Evolutionary conservation across 2,329 filamentous ascomycete species (phyloP), one percentile per base, ranked within the genome.

Genomic region (Balansia obtecta): DNA sequence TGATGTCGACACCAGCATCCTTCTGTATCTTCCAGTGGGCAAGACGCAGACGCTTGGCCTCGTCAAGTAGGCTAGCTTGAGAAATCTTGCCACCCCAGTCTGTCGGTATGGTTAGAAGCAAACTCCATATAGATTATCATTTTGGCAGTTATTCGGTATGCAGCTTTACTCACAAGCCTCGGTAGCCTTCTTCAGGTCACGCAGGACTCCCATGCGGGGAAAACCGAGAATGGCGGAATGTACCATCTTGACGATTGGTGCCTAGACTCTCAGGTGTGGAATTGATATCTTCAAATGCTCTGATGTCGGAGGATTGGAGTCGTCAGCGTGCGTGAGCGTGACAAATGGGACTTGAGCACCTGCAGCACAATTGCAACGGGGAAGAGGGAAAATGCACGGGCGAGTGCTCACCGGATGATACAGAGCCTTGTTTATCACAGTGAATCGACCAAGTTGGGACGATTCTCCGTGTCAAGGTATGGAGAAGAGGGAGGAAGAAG

Each of bases 11-110:
- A 67, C 93, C 93, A 60, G 93, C 93, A 73, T 94, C 83, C 80
- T 98, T 91, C 80, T 98, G 93, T 75, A 98, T 95, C 77, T 95
- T 89, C 93, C 93, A 98, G 83, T 98, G 93, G 65, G 85, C 89
- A 60, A 90, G 79, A 77, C 93, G 87, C 54, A 98, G 88, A 70
- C 89, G 83, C 87, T 97, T 97, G 71, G 86, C 93, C 83, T 97
- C 93, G 55, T 82, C 79, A 61, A 97, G 79, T 61, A 98, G 88
- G 56, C 95, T 89, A 56, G 86, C 82, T 67, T 90, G 88, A 57
- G 88, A 90, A 71, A 95, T 78, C 80, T 97, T 98, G 71, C 86
- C 91, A 65, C 76, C 85, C 93, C 93, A 98, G 73, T 82, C 75
- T 71, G 49, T 32, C 9, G 43, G 7, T 5, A 12, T 69, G 7